Base-by-base conservation (phyloP, 148 eudicot species). In the Rhododendron simsii region DNA sequence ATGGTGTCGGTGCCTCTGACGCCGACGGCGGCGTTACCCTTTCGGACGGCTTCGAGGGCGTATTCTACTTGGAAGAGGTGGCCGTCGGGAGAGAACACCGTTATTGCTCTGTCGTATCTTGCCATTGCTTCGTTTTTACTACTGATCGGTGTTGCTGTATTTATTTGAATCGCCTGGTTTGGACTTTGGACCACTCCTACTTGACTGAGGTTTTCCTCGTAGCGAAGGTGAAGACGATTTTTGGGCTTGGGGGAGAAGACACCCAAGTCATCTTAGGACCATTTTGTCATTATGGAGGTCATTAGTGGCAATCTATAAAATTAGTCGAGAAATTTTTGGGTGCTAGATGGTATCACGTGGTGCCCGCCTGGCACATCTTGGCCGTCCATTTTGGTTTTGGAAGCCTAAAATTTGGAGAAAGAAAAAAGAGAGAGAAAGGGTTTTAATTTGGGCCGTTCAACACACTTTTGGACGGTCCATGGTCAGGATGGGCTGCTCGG, bases 11-110 rank as follows among this genome's bases (percentile, higher is more conserved):
- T 87, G 77, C 99, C 99, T 35, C 99, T 92, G 23, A 96, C 98
- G 21, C 97, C 99, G 86, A 96, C 97, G 92, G 94, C 98, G 85
- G 99, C 98, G 92, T 96, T 96, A 13, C 99, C 99, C 86, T 96
- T 96, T 18, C 99, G 95, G 35, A 96, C 99, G 76, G 99, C 99
- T 92, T 96, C 99, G 53, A 96, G 94, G 2, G 99, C 99, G 92
- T 96, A 96, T 59, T 96, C 99, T 4, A 96, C 99, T 86, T 96
- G 99, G 81, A 96, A 96, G n/a, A 96, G 92, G 85, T 96, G 99
- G 37, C 99, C 99, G 89, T 96, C 99, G 44, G 99, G 99, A 6
- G 99, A 96, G 89, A 96, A 96, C 14, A 96, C 99, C 5, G 99
- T 96, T 41, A 96, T 96, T 2, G 99, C 99, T 93, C 99, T 89